Base-by-base conservation (phyloP, 225 moss, liverwort and hornwort genomes). In the Anthoceros angustus region DNA sequence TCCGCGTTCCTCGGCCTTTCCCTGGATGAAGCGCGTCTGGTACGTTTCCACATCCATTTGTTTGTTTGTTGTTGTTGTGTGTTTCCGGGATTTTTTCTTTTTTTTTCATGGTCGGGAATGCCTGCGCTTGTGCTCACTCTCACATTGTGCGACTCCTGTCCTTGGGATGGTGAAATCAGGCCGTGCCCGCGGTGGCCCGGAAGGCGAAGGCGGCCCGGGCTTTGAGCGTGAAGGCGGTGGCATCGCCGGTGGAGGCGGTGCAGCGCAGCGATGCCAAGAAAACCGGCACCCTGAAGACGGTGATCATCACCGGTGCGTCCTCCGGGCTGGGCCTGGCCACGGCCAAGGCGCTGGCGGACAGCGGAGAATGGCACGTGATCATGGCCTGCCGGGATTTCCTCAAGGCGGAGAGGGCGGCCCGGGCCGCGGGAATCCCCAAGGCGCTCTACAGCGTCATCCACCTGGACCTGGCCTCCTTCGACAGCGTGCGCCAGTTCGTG, bases 381-480 rank as follows among this genome's bases (percentile, higher is more conserved):
- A 98, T 98, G 98, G 98, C 98, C n/a, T 98, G 98, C 79, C 82
- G 98, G 23, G 98, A 98, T 70, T 98, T 98, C 66, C 68, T 98
- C 12, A 92, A 98, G 66, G 87, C 98, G 16, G 98, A 98, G 72
- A 80, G 86, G 26, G 98, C 92, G 48, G 98, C 98, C 0, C 87
- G 75, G 68, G 63, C 76, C 39, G 75, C 78, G 4, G 98, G 98
- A 25, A 86, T 98, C 69, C 76, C 89, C 24, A 87, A 80, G 73
- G 85, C 70, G 23, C 80, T 75, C 68, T 98, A 89, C 79, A 81
- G 82, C 40, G 98, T 98, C 46, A 89, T 98, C 16, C 92, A 98
- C 62, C 77, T 78, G 41, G 98, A 98, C 76, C 75, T 98, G 55
- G 92, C 98, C 8, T 98, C 98, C 5, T 66, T 92, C 8, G 87